These are phyloP conservation scores for Ceratobasidium sp. DNA, from an alignment of 1,284 basidiomycete genomes.

Conservation along the genomic window DNA sequence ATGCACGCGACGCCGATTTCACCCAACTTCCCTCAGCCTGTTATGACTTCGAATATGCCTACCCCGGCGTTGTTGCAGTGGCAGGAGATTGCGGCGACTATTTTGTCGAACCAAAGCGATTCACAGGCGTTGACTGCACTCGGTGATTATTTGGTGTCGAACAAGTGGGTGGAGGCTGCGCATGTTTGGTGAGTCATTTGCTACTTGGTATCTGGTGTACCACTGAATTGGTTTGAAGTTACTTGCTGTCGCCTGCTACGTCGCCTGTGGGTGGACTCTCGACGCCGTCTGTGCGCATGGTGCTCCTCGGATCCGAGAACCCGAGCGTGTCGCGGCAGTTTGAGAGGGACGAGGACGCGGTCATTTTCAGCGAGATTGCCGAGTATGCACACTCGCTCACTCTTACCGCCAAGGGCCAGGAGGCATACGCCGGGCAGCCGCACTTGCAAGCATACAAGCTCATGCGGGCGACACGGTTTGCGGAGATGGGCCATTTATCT, in stretches of 20 bases:
- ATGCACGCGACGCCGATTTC: conserved; percentile 68
- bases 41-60: conserved; percentile 62
- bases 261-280: conserved; percentile 78
- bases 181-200: conserved; percentile 79
- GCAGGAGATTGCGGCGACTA: conserved; percentile 88
- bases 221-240: conserved; percentile 62
- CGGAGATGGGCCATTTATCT: conserved; percentile 81
- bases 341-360: conserved; percentile 77
- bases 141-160: conserved; percentile 81
- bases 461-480: conserved; percentile 78
- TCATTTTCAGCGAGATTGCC: conserved; percentile 90
- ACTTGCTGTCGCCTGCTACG: conserved; percentile 86
- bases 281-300: conserved; percentile 68
- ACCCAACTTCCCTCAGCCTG: conserved; percentile 66
- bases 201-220: conserved; percentile 5
- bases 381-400: conserved; percentile 90
- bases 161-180: conserved; percentile 84
- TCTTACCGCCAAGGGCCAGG: conserved; percentile 82
- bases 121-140: conserved; percentile 85
- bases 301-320: conserved; percentile 72
- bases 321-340: conserved; percentile 66
- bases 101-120: conserved; percentile 75
- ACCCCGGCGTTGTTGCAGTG: conserved; percentile 74
- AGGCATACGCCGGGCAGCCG: conserved; percentile 82
- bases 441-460: conserved; percentile 92